Evolutionary conservation across 2,329 filamentous ascomycete genomes (phyloP).

Genomic region (Trichophyton rubrum): DNA sequence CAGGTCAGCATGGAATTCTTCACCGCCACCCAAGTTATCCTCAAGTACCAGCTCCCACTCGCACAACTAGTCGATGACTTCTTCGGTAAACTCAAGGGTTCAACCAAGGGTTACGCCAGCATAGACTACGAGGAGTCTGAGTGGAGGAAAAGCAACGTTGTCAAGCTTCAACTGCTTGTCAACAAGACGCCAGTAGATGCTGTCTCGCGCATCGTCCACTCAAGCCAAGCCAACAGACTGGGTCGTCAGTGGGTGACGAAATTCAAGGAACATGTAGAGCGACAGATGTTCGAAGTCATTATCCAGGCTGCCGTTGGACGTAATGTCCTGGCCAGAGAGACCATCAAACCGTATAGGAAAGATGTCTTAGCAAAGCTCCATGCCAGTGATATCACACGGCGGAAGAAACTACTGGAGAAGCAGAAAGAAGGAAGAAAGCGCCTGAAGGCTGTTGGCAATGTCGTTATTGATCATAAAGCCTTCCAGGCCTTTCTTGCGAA

Average conservation of each 20-base stretch:
- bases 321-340: constrained; percentile 78
- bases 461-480: constrained; percentile 89
- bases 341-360: constrained; percentile 91
- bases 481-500: constrained; percentile 91
- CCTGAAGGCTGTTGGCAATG: constrained; percentile 64
- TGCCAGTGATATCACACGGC: constrained; percentile 70
- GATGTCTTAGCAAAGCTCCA: constrained; percentile 90
- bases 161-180: constrained; percentile 84
- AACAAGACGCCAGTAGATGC: constrained; percentile 92
- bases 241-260: constrained; percentile 83
- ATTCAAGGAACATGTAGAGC: constrained; percentile 92
- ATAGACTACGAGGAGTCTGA: constrained; percentile 95
- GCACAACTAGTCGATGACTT: constrained; percentile 90
- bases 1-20: constrained; percentile 87
- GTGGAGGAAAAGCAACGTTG: constrained; percentile 65
- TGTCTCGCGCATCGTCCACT: constrained; percentile 78
- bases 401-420: constrained; percentile 82
- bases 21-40: constrained; percentile 78
- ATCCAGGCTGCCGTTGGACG: constrained; percentile 83
- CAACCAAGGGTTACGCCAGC: constrained; percentile 88
- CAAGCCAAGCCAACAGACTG: constrained; percentile 65
- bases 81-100: constrained; percentile 89
- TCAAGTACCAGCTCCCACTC: constrained; percentile 82
- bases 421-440: constrained; percentile 93
- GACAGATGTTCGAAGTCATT: constrained; percentile 94